phyloP scores from a whole-genome alignment of 352 stramenopile species.

The Phytophthora aleatoria region DNA sequence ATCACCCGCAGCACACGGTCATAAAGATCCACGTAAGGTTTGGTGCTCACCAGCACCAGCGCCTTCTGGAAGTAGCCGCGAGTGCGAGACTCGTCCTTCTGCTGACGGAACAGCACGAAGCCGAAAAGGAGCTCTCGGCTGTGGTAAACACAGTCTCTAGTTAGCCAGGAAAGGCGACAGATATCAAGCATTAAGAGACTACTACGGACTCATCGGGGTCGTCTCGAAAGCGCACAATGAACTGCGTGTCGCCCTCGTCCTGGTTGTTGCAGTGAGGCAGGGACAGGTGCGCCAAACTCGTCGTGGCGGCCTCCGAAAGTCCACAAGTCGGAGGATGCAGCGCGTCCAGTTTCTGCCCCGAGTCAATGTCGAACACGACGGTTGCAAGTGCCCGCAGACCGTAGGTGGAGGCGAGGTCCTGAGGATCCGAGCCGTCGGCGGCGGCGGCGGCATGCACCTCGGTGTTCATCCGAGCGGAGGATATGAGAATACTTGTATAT shows the following conservation, averaged over 20 bases:
- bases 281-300: constrained; percentile 74
- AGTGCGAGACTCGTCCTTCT: constrained; percentile 66
- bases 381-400: constrained; percentile 68
- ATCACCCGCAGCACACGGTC: constrained; percentile 71
- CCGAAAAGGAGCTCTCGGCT: constrained; percentile 66
- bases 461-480: constrained; percentile 1
- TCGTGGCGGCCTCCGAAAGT: constrained; percentile 56
- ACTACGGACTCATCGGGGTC: constrained; percentile 37
- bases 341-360: constrained; percentile 71
- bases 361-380: constrained; percentile 85
- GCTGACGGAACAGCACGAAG: constrained; percentile 87
- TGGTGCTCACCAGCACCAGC: constrained; percentile 75
- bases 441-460: constrained; percentile 5
- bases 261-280: constrained; percentile 89
- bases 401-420: constrained; percentile 32
- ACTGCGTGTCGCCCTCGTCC: constrained; percentile 87
- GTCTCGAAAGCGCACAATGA: constrained; percentile 73
- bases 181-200: neutral
- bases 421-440: neutral
- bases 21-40: constrained; percentile 82
- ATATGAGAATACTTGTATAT: neutral
- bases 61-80: constrained; percentile 87
- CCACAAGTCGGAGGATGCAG: constrained; percentile 53
- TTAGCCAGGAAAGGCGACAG: constrained; percentile 3
- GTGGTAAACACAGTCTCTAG: constrained; percentile 15